Percentiles rank a stretch among this genome's conserved stretches.
Conservation (phyloP, 768 basidiomycete species). For the Mycena alexandri region DNA sequence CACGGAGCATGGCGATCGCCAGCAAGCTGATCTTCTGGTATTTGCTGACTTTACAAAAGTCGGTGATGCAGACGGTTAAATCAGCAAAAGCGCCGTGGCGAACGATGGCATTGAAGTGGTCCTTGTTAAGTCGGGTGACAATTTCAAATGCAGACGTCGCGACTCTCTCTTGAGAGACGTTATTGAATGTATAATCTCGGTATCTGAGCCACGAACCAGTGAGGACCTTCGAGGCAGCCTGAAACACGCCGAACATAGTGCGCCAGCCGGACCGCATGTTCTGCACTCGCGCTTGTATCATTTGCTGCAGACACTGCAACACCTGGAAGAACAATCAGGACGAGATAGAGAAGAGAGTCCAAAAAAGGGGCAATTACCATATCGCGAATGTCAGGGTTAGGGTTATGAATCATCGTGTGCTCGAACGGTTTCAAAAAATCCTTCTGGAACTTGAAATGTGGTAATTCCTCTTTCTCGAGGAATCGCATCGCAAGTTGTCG, state of each 20-base stretch:
- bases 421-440: conserved; percentile 99
- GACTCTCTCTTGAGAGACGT: conserved; percentile 77
- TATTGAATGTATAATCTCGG: conserved; percentile 14
- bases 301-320: conserved; percentile 97
- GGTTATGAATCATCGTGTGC: conserved; percentile 96
- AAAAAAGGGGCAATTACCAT: conserved; percentile 71
- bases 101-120: conserved; percentile 93
- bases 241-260: conserved; percentile 99
- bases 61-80: conserved; percentile 95
- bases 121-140: conserved; percentile 89
- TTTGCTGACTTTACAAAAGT: conserved; percentile 99
- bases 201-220: conserved; percentile 67
- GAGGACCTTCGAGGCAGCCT: conserved; percentile 92
- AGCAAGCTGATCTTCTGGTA: conserved; percentile 98
- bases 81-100: conserved; percentile 96
- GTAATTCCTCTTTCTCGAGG: conserved; percentile 96
- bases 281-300: conserved; percentile 95
- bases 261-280: conserved; percentile 99
- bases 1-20: conserved; percentile 96
- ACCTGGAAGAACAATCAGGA: conserved; percentile 64
- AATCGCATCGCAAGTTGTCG: conserved; percentile 98
- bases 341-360: background rate
- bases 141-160: conserved; percentile 96
- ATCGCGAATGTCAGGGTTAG: conserved; percentile 95
- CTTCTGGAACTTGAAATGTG: conserved; percentile 99